Evolutionary conservation across 2,329 filamentous ascomycete genomes (phyloP).

Genomic region (Seiridium unicorne): DNA sequence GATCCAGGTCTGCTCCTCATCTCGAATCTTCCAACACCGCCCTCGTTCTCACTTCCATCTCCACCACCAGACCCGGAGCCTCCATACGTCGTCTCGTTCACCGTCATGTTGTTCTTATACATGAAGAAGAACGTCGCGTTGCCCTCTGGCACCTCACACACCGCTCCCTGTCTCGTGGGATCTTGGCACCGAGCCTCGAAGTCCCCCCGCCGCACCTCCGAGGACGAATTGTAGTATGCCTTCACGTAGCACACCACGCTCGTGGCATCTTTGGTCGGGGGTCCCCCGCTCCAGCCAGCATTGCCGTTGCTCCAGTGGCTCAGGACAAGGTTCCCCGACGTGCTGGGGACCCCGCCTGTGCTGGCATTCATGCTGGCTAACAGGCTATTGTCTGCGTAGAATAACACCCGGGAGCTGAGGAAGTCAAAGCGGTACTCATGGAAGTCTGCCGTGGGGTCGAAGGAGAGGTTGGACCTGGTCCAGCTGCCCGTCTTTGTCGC

Average conservation of each 20-base stretch:
- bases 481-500: slow-evolving; percentile 60
- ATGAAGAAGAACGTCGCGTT: slow-evolving; percentile 49
- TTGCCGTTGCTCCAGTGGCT: slow-evolving; percentile 82
- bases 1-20: slow-evolving; percentile 39
- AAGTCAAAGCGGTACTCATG: slow-evolving; percentile 84
- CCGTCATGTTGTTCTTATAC: slow-evolving; percentile 41
- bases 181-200: slow-evolving; percentile 40
- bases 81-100: slow-evolving; percentile 38
- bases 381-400: slow-evolving; percentile 64
- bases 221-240: slow-evolving; percentile 75
- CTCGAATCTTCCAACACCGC: slow-evolving; percentile 17
- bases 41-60: not conserved
- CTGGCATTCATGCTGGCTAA: slow-evolving; percentile 50
- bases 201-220: slow-evolving; percentile 35
- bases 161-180: slow-evolving; percentile 30
- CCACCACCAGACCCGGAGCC: slow-evolving; percentile 24
- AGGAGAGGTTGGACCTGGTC: slow-evolving; percentile 56
- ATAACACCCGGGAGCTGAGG: slow-evolving; percentile 58
- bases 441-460: slow-evolving; percentile 63
- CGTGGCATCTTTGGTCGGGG: slow-evolving; percentile 60
- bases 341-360: slow-evolving; percentile 55
- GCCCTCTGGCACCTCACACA: slow-evolving; percentile 51
- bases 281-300: slow-evolving; percentile 67
- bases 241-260: slow-evolving; percentile 70
- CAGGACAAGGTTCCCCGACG: slow-evolving; percentile 65